Evolutionary conservation across 2,329 filamentous ascomycete genomes (phyloP).

Genomic region (Xylaria sp.): DNA sequence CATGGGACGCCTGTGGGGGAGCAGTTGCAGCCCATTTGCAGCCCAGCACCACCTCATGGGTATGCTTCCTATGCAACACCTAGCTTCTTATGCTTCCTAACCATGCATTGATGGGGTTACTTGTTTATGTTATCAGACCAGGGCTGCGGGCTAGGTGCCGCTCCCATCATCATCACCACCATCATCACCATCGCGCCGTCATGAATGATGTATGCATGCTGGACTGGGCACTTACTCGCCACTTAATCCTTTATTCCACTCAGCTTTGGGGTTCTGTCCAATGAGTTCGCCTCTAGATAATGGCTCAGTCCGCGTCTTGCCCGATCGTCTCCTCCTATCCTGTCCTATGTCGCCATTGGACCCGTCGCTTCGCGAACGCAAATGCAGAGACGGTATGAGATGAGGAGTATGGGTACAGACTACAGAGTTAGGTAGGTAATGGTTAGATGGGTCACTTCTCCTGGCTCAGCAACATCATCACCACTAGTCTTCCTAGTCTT

Average conservation of each 20-base stretch:
- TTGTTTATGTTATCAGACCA: conserved; percentile 24
- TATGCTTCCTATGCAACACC: neutral
- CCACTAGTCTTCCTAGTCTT: conserved; percentile 1
- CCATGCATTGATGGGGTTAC: conserved; percentile 2
- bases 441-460: neutral
- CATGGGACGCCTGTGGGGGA: conserved; percentile 6
- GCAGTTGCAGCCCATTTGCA: conserved; percentile 13
- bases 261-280: neutral
- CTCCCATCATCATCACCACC: conserved; percentile 1
- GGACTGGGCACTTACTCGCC: neutral
- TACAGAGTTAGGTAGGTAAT: neutral
- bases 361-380: conserved; percentile 12
- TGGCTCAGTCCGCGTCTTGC: conserved; percentile 8
- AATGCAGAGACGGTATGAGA: neutral
- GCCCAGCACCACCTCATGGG: neutral
- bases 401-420: neutral
- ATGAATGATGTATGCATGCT: neutral
- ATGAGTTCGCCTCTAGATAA: conserved; percentile 12
- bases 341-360: conserved; percentile 22
- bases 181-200: neutral
- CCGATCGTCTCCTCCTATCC: neutral
- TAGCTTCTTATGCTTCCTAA: too few relatives aligned
- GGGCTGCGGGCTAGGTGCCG: neutral
- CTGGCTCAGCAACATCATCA: conserved; percentile 14
- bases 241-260: conserved; percentile 1